These are phyloP conservation scores for Euphrasia confusa DNA, from an alignment of 257 asterid genomes.

Conservation along the genomic window DNA sequence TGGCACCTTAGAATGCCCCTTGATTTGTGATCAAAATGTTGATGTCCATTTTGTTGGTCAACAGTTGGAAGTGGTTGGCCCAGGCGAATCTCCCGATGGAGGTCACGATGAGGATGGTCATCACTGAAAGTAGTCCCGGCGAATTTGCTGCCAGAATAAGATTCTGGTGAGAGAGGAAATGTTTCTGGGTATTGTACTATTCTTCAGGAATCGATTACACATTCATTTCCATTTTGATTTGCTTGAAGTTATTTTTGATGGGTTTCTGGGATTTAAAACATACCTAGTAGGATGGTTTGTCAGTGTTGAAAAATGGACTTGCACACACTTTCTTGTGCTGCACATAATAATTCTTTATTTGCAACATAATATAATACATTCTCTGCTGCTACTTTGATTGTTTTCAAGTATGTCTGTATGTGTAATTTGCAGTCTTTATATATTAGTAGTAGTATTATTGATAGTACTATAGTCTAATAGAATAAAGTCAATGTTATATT, in stretches of 20 bases:
- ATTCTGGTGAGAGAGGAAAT: constrained; percentile 37
- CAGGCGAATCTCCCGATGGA: constrained; percentile 83
- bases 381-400: too few species aligned
- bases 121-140: constrained; percentile 35
- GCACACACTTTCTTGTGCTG: constrained; percentile 19
- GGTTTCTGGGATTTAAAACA: constrained; percentile 23
- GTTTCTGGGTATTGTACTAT: constrained; percentile 27
- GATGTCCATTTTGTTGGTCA: neutral
- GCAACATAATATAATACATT: too few species aligned
- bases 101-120: constrained; percentile 50
- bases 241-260: constrained; percentile 27
- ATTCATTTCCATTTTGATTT: constrained; percentile 22
- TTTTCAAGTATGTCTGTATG: too few species aligned
- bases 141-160: constrained; percentile 41
- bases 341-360: neutral
- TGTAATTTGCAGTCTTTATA: too few species aligned
- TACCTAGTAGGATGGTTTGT: constrained; percentile 6
- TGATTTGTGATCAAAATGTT: constrained; percentile 12
- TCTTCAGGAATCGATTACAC: constrained; percentile 42
- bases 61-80: constrained; percentile 92
- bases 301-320: constrained; percentile 28
- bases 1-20: neutral
- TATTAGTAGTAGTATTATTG: too few species aligned
- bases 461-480: too few species aligned
- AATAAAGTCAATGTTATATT: too few species aligned